Evolutionary conservation across 768 basidiomycete species (phyloP).

Genomic region (Lactarius deliciosus): DNA sequence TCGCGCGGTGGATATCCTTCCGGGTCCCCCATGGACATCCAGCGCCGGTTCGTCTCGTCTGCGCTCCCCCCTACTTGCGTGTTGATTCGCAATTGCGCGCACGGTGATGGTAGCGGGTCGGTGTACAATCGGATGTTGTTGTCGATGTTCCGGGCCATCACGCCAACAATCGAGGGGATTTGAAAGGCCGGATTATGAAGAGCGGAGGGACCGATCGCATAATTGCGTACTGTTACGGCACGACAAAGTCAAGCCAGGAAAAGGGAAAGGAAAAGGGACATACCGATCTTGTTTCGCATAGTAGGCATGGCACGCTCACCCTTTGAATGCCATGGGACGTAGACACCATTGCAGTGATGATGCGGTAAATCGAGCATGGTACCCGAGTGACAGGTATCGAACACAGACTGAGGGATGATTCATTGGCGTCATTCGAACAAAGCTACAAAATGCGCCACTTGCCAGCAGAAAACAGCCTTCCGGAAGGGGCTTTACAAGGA

Average conservation of each 20-base stretch:
- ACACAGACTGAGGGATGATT: slow-evolving; percentile 19
- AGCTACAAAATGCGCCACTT: not conserved
- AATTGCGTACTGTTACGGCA: not conserved
- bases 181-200: not conserved
- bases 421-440: not conserved
- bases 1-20: not conserved
- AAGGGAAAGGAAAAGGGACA: not conserved
- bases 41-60: not conserved
- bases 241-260: not conserved
- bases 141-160: not conserved
- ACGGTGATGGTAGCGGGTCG: not conserved
- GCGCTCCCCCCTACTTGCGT: not conserved
- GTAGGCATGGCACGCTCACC: slow-evolving; percentile 24
- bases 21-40: not conserved
- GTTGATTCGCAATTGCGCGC: not conserved
- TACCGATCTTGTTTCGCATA: slow-evolving; percentile 18
- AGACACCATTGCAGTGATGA: slow-evolving; percentile 29
- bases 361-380: slow-evolving; percentile 32
- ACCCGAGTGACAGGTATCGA: slow-evolving; percentile 32
- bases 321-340: slow-evolving; percentile 29
- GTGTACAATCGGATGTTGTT: not conserved
- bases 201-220: not conserved
- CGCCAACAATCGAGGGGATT: not conserved
- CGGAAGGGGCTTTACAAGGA: slow-evolving; percentile 29
- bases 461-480: slow-evolving; percentile 19